These are phyloP conservation scores for Betula pendula DNA, from an alignment of 306 rosid genomes.

Conservation along the genomic window DNA sequence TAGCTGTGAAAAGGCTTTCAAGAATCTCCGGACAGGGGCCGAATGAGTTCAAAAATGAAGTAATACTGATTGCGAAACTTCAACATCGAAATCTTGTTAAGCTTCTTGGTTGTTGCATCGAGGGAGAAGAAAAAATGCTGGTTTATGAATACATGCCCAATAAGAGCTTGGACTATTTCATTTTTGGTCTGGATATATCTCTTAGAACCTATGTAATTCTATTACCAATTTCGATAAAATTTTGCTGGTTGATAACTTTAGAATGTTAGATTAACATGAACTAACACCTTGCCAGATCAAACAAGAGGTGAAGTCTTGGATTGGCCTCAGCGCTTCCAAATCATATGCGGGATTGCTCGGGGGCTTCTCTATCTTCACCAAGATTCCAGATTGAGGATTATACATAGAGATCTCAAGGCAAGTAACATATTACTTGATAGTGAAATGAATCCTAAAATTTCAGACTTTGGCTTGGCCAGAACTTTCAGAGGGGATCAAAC, in stretches of 20 bases:
- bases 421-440: conserved; percentile 56
- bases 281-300: conserved; percentile 35
- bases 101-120: conserved; percentile 56
- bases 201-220: background rate
- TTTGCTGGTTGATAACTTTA: background rate
- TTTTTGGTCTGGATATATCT: conserved; percentile 45
- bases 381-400: conserved; percentile 54
- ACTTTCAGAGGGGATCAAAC: conserved; percentile 47
- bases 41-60: conserved; percentile 52
- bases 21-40: conserved; percentile 46
- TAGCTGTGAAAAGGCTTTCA: conserved; percentile 63
- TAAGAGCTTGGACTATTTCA: conserved; percentile 50
- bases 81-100: conserved; percentile 60
- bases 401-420: conserved; percentile 63
- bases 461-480: conserved; percentile 65
- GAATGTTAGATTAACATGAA: background rate
- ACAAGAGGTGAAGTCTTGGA: conserved; percentile 28
- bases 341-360: conserved; percentile 49
- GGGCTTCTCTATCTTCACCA: conserved; percentile 71
- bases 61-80: conserved; percentile 50
- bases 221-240: too few relatives aligned
- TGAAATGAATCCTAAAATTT: conserved; percentile 52
- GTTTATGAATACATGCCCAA: conserved; percentile 39
- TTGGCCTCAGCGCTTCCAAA: conserved; percentile 56
- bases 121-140: conserved; percentile 41